These are phyloP conservation scores for Anethum foeniculum DNA, from an alignment of 140 eudicot species.

Conservation along the genomic window DNA sequence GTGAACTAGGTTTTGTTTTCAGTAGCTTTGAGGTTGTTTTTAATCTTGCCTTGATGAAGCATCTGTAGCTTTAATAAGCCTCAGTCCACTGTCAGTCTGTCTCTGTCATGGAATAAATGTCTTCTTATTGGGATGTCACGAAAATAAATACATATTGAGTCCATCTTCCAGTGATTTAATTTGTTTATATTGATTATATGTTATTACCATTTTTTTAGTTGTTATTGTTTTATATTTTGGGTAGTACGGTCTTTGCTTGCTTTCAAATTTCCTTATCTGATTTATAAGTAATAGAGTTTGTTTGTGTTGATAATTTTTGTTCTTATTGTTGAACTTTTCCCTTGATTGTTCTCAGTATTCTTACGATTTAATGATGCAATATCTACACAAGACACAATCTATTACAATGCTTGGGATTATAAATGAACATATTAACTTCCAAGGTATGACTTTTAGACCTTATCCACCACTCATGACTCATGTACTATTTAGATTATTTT, in stretches of 20 bases:
- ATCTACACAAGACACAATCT: constrained; percentile 84
- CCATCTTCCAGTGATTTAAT: neutral
- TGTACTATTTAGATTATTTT: neutral
- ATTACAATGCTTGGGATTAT: constrained; percentile 87
- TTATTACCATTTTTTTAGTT: neutral
- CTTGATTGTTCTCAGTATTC: constrained; percentile 48
- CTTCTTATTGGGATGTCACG: too few relatives aligned
- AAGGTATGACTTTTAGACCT: constrained; percentile 32
- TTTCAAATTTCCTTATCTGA: neutral
- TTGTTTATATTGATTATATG: neutral
- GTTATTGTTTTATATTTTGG: neutral
- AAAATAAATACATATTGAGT: neutral
- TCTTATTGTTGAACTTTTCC: neutral
- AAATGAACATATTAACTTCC: constrained; percentile 83
- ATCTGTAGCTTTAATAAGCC: neutral
- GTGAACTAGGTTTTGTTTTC: neutral
- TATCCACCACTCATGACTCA: neutral
- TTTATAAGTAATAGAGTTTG: neutral
- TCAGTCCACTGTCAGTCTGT: neutral
- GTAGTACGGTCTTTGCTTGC: neutral
- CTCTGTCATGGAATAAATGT: too few relatives aligned
- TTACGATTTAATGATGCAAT: constrained; percentile 83
- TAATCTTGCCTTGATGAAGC: neutral
- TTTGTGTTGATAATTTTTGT: neutral
- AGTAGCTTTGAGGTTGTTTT: neutral